Conservation (phyloP, 1,284 basidiomycete genomes). For the Ceratobasidium sp. region DNA sequence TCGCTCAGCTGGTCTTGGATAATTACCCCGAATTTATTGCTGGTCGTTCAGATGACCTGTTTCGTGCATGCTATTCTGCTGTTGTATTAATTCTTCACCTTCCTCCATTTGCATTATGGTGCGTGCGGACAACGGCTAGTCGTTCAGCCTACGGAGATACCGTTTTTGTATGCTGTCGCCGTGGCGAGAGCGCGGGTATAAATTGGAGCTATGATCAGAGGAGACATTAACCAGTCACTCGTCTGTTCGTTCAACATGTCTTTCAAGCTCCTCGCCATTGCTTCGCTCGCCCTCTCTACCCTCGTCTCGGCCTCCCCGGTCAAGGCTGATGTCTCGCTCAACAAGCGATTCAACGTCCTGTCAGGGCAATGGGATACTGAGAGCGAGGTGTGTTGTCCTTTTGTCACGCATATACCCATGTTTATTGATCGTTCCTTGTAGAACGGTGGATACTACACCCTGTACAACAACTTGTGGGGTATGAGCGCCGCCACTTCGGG, state of each 20-base stretch:
- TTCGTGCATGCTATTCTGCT: background rate
- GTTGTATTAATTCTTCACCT: conserved; percentile 11
- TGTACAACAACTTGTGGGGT: conserved; percentile 47
- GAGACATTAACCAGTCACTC: background rate
- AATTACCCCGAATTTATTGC: conserved; percentile 44
- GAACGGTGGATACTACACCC: conserved; percentile 26
- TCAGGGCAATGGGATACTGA: conserved; percentile 47
- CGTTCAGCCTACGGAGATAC: conserved; percentile 18
- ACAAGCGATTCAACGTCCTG: conserved; percentile 31
- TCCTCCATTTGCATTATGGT: conserved; percentile 6
- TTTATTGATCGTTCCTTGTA: background rate
- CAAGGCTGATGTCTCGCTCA: conserved; percentile 22
- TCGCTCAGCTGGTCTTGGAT: conserved; percentile 33
- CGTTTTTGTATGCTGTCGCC: conserved; percentile 15
- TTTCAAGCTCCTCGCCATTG: conserved; percentile 41
- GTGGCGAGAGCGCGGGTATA: conserved; percentile 11
- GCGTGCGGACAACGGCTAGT: background rate
- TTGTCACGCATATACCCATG: conserved; percentile 16
- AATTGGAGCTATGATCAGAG: conserved; percentile 1
- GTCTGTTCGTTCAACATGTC: conserved; percentile 29
- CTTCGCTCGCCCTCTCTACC: conserved; percentile 42
- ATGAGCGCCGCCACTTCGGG: conserved; percentile 41
- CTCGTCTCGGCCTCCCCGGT: conserved; percentile 38
- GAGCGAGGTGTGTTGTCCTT: conserved; percentile 36
- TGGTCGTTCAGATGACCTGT: conserved; percentile 40